Base-by-base conservation (phyloP, 371 early-diverging fungal genomes). In the Apophysomyces ossiformis region DNA sequence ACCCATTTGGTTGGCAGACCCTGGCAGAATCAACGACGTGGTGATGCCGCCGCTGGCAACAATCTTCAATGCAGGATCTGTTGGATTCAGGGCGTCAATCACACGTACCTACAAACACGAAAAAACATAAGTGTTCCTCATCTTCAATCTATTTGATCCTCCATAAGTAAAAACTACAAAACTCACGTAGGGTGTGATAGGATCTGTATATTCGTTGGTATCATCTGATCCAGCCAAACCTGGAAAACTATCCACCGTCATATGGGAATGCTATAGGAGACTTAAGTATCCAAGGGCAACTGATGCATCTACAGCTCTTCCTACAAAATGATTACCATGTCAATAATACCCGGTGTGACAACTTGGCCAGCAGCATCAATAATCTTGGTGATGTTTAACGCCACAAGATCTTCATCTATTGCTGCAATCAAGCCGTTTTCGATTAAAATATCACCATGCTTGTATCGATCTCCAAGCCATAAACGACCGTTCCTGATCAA, bases 41-140 rank as follows among this genome's bases (percentile, higher is more conserved):
- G 95, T 93, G 54, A 94, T 85, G 47, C 95, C 95, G 57, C 95
- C 95, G 32, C 91, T 87, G 3, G 88, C 70, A 21, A 92, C 85
- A 43, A 90, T 79, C n/a, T 82, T 78, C 60, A 93, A 74, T 0
- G 87, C 93, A 8, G 83, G 80, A 69, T 93, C 93, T 41, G 81
- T 82, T 13, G 90, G 87, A 64, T 85, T 87, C 59, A 88, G 69
- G 5, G 84, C 86, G 63, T 90, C 91, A 37, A 89, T 73, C 1
- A 84, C 81, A 38, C 89, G 88, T 21, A 84, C 77, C 76, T 79
- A 64, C 7, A 16, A 43, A 44, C 35, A 59, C 0, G 16, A 50
- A 26, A 26, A 58, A 44, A 37, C 9, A 57, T 58, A 37, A 54
- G 13, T 36, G 13, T 44, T 1, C 38, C 6, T 41, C 8, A 0